phyloP scores from a whole-genome alignment of 805 yeast genomes.

The Metschnikowia lochheadii region DNA sequence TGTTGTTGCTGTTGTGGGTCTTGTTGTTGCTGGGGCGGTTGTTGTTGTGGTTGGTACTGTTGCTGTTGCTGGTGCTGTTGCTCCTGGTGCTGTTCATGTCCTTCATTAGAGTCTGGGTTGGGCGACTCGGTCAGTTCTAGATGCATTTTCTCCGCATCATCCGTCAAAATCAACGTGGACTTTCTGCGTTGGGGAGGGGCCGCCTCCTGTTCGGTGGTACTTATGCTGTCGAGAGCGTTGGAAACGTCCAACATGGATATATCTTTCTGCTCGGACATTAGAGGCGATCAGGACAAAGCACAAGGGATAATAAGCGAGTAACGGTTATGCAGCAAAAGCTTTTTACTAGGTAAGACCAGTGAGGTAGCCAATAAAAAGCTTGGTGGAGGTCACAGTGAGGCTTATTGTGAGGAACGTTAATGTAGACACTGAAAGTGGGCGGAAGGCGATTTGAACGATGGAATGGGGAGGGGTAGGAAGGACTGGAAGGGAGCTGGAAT shows the following conservation, averaged over 20 bases:
- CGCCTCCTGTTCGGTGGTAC: slow-evolving; percentile 9
- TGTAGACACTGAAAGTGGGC: neutral
- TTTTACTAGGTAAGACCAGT: no score
- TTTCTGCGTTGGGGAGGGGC: slow-evolving; percentile 47
- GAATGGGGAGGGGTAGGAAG: no score
- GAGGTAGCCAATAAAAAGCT: neutral
- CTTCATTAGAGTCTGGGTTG: neutral
- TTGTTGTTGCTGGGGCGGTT: neutral
- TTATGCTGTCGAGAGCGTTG: slow-evolving; percentile 23
- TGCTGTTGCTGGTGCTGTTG: neutral
- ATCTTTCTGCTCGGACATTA: slow-evolving; percentile 26
- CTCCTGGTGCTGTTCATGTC: neutral
- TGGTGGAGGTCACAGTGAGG: no score
- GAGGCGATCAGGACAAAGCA: neutral
- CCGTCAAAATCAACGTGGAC: slow-evolving; percentile 68
- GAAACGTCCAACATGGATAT: slow-evolving; percentile 44
- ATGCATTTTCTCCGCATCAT: slow-evolving; percentile 50
- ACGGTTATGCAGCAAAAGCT: neutral
- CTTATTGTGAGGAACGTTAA: neutral
- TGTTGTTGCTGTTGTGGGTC: neutral
- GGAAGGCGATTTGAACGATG: neutral
- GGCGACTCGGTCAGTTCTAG: slow-evolving; percentile 28
- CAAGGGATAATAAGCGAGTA: neutral
- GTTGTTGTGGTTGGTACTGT: neutral
- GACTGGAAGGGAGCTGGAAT: no score